phyloP scores from a whole-genome alignment of 208 protist genomes.

The Crithidia sp. region DNA sequence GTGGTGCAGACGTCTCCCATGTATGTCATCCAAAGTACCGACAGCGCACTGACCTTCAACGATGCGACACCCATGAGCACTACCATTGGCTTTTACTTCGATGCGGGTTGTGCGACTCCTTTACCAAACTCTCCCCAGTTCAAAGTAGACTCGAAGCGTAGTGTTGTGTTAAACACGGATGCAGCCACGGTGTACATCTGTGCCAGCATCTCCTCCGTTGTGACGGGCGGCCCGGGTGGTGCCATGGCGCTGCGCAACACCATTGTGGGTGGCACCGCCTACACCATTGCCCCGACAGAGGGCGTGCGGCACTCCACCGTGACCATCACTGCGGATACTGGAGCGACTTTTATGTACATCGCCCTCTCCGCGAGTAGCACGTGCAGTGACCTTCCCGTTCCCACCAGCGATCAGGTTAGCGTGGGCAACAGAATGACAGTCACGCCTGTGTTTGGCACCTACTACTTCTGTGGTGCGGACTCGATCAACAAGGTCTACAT shows the following conservation, averaged over 20 bases:
- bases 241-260: constrained; percentile 26
- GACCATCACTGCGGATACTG: constrained; percentile 22
- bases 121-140: constrained; percentile 6
- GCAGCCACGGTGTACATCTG: constrained; percentile 37
- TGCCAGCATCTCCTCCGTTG: constrained; percentile 37
- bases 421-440: too few relatives aligned
- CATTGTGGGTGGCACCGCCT: constrained; percentile 29
- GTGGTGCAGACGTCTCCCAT: constrained; percentile 35
- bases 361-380: not conserved
- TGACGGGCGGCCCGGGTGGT: constrained; percentile 7
- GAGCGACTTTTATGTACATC: too few relatives aligned
- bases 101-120: constrained; percentile 22
- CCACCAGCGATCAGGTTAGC: constrained; percentile 18
- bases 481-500: too few relatives aligned
- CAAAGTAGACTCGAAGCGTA: constrained; percentile 15
- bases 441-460: too few relatives aligned
- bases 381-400: constrained; percentile 45
- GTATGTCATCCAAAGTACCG: constrained; percentile 30
- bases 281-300: constrained; percentile 30
- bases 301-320: constrained; percentile 55
- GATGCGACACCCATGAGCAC: constrained; percentile 48
- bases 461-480: constrained; percentile 72
- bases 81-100: constrained; percentile 50
- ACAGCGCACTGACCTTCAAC: constrained; percentile 38
- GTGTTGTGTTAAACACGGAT: constrained; percentile 21